Evolutionary conservation across 129 eudicot genomes (phyloP).

Genomic region (Calendula officinalis): DNA sequence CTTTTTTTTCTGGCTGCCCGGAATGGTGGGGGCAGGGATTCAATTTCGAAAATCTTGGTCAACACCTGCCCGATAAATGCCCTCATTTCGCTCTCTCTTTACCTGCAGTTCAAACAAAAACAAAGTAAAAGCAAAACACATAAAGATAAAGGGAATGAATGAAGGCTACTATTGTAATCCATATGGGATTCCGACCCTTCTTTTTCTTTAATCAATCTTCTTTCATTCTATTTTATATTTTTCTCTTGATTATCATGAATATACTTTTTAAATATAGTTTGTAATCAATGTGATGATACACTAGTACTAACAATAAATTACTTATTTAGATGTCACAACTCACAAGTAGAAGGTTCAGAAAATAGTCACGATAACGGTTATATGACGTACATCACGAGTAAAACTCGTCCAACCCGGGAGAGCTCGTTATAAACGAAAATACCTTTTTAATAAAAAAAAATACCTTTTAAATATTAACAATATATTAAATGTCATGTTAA

Average conservation of each 20-base stretch:
- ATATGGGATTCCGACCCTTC: slow-evolving; percentile 37
- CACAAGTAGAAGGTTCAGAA: no score
- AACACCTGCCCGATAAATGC: slow-evolving; percentile 24
- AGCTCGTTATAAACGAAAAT: no score
- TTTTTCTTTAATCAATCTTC: slow-evolving; percentile 11
- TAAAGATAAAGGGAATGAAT: slow-evolving; percentile 23
- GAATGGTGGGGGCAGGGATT: slow-evolving; percentile 25
- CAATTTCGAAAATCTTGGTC: slow-evolving; percentile 14
- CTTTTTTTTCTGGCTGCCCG: slow-evolving; percentile 24
- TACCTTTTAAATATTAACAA: no score
- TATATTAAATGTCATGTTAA: no score
- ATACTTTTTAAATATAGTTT: no score
- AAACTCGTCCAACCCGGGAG: no score
- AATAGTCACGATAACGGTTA: no score
- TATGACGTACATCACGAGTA: no score
- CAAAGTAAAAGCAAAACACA: slow-evolving; percentile 23
- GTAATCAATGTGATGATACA: no score
- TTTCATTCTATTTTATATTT: background rate
- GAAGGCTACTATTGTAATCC: slow-evolving; percentile 33
- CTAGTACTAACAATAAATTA: no score
- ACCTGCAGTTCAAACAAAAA: slow-evolving; percentile 23
- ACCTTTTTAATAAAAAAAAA: no score
- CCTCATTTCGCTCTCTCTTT: slow-evolving; percentile 11
- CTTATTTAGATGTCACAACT: no score
- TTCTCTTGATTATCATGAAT: slow-evolving; percentile 3